These are phyloP conservation scores for Chaetomiaceae sp. DNA, from an alignment of 2,329 filamentous ascomycete species.

Conservation along the genomic window DNA sequence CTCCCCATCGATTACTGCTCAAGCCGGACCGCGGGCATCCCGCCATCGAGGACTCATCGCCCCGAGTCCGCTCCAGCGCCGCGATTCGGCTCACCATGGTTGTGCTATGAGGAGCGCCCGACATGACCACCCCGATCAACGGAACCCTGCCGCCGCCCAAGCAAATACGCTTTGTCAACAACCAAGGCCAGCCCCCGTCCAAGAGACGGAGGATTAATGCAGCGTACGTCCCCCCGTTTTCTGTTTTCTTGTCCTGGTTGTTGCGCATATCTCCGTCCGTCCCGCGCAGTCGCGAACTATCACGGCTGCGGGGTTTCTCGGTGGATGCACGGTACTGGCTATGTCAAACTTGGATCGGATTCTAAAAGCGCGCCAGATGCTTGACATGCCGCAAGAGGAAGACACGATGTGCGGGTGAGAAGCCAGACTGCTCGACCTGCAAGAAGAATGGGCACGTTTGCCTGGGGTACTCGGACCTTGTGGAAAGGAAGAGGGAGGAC, in stretches of 20 bases:
- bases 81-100: conserved; percentile 33
- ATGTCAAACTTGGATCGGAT: not conserved
- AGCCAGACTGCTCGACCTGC: conserved; percentile 68
- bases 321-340: no score
- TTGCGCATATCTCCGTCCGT: no score
- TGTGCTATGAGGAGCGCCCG: conserved; percentile 27
- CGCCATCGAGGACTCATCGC: conserved; percentile 14
- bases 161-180: conserved; percentile 75
- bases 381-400: conserved; percentile 72
- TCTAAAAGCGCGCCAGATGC: conserved; percentile 45
- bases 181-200: conserved; percentile 73
- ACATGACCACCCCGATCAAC: conserved; percentile 46
- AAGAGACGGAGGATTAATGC: conserved; percentile 76
- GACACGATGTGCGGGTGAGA: conserved; percentile 70
- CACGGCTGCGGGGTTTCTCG: not conserved
- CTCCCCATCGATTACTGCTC: conserved; percentile 13
- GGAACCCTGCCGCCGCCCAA: conserved; percentile 44
- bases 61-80: conserved; percentile 13
- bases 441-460: conserved; percentile 66
- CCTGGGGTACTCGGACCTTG: conserved; percentile 59
- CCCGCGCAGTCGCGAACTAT: not conserved
- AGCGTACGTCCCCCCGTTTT: conserved; percentile 52
- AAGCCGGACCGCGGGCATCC: conserved; percentile 2
- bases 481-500: conserved; percentile 42
- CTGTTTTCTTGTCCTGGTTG: not conserved